Percentiles rank a stretch among this genome's conserved stretches.
These are phyloP conservation scores for Tricholoma terreum DNA, from an alignment of 768 basidiomycete genomes.

Conservation along the genomic window DNA sequence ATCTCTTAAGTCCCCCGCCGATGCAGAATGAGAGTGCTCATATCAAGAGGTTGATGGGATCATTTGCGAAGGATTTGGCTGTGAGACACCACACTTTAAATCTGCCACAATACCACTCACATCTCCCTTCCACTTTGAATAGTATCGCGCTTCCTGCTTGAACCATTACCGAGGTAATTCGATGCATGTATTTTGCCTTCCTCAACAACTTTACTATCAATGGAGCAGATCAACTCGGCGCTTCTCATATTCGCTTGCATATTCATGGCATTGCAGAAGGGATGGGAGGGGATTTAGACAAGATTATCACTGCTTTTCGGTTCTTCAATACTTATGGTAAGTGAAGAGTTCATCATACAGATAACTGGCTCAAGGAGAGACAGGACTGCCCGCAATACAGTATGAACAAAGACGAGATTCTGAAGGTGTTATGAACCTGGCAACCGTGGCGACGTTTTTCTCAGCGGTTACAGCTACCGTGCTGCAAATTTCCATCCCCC, in stretches of 20 bases:
- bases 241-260: constrained; percentile 8
- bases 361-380: not conserved
- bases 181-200: not conserved
- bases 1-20: no score
- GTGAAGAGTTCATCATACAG: not conserved
- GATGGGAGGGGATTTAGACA: constrained; percentile 8
- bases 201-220: not conserved
- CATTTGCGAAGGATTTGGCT: constrained; percentile 9
- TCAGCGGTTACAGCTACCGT: constrained; percentile 27
- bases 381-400: constrained; percentile 20
- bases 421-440: constrained; percentile 12
- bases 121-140: not conserved
- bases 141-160: constrained; percentile 16
- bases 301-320: constrained; percentile 7
- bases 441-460: constrained; percentile 26
- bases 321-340: constrained; percentile 18
- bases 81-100: not conserved
- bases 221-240: constrained; percentile 1
- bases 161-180: constrained; percentile 4
- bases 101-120: not conserved
- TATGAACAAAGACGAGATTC: constrained; percentile 16
- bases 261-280: constrained; percentile 15
- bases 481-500: constrained; percentile 14
- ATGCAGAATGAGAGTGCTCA: constrained; percentile 11
- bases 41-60: constrained; percentile 11